Evolutionary conservation across 2,329 filamentous ascomycete genomes (phyloP).

Genomic region (Phaeosphaeriaceae sp.): DNA sequence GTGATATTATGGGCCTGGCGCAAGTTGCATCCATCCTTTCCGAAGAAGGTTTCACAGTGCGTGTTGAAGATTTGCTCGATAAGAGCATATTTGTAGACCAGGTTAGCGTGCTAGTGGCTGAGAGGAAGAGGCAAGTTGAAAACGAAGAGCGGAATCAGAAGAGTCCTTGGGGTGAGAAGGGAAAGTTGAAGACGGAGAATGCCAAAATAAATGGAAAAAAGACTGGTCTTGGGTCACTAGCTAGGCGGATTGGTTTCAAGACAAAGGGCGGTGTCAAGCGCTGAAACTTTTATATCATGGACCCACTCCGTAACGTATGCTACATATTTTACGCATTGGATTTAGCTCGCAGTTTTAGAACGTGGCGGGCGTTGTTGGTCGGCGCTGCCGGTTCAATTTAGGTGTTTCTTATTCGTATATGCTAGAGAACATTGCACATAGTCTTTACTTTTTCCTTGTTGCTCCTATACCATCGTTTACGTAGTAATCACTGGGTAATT

Average conservation of each 20-base stretch:
- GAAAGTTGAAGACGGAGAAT: conserved; percentile 13
- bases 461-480: too few species aligned
- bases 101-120: conserved; percentile 31
- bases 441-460: too few species aligned
- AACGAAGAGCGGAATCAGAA: conserved; percentile 26
- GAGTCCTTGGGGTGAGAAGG: conserved; percentile 42
- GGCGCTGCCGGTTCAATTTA: conserved; percentile 1
- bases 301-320: background rate
- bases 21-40: conserved; percentile 40
- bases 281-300: background rate
- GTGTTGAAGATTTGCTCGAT: conserved; percentile 42
- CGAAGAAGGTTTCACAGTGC: conserved; percentile 29
- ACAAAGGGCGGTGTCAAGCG: conserved; percentile 20
- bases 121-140: conserved; percentile 35
- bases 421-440: too few species aligned
- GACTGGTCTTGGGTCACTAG: conserved; percentile 11
- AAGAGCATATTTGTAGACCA: conserved; percentile 40
- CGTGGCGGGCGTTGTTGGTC: conserved; percentile 8
- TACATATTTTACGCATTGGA: background rate
- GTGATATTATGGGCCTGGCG: conserved; percentile 43
- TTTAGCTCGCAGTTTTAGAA: background rate
- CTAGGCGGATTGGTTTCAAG: conserved; percentile 30
- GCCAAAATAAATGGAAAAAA: conserved; percentile 16
- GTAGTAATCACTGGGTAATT: too few species aligned
- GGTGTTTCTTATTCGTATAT: too few species aligned